phyloP scores from a whole-genome alignment of 805 yeast species.

The Hanseniaspora guilliermondii region DNA sequence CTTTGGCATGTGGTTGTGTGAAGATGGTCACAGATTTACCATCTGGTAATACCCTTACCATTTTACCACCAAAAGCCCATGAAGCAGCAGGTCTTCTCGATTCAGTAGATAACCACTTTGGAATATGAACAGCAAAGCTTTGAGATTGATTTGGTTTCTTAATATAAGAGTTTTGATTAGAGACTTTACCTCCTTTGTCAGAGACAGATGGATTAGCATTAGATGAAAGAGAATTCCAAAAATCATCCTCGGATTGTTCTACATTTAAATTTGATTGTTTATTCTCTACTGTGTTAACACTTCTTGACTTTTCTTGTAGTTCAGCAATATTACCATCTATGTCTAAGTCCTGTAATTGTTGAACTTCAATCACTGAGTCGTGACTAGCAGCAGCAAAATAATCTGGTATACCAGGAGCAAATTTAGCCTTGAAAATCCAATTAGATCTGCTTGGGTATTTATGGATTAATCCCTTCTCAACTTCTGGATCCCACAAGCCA shows the following conservation, averaged over 20 bases:
- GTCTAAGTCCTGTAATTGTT: slow-evolving; percentile 64
- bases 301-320: slow-evolving; percentile 17
- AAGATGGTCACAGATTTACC: slow-evolving; percentile 30
- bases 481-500: slow-evolving; percentile 77
- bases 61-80: slow-evolving; percentile 90
- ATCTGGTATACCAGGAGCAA: slow-evolving; percentile 83
- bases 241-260: slow-evolving; percentile 51
- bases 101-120: slow-evolving; percentile 57
- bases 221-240: slow-evolving; percentile 52
- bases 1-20: slow-evolving; percentile 31
- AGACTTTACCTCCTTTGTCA: slow-evolving; percentile 35
- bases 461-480: slow-evolving; percentile 46
- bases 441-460: slow-evolving; percentile 85
- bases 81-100: slow-evolving; percentile 53
- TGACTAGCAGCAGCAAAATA: slow-evolving; percentile 78
- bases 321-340: slow-evolving; percentile 20
- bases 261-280: slow-evolving; percentile 23
- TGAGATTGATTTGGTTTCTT: slow-evolving; percentile 39
- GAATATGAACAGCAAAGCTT: slow-evolving; percentile 48
- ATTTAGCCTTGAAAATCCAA: slow-evolving; percentile 83
- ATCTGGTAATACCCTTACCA: slow-evolving; percentile 43
- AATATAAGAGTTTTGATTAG: slow-evolving; percentile 80
- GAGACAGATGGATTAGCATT: slow-evolving; percentile 17
- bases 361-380: slow-evolving; percentile 70
- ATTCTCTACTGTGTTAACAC: slow-evolving; percentile 20